Base-by-base conservation (phyloP, 768 basidiomycete species). In the Suillus alpinus region DNA sequence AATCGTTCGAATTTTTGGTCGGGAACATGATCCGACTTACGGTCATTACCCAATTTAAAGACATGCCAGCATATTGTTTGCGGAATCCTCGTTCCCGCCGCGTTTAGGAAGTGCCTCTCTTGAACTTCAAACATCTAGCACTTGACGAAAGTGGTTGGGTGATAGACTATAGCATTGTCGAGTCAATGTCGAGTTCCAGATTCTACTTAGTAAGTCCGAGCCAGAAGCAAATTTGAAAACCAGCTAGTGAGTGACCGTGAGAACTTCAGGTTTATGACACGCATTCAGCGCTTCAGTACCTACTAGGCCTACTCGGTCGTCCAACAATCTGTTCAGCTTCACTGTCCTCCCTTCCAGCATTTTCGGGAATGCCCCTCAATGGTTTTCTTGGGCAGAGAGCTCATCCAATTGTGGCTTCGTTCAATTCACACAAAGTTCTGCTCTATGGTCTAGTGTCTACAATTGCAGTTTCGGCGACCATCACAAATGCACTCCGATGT, bases 401-500 rank as follows among this genome's bases (percentile, higher is more conserved):
- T 32, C 83, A 83, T 58, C 79, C 79, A 3, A 56, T 87, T 36
- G 76, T 81, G 29, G 39, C 77, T 14, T 79, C 82, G 34, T 67
- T 90, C 43, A 83, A 81, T 66, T 77, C 85, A 14, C 86, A 89
- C 72, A 80, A 89, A 57, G 74, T 94, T 56, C 71, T 88, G 31
- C 70, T 92, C 49, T 97, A 98, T 69, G 78, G 81, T 36, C 59
- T 86, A 13, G 67, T 88, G 59, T 95, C 94, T 32, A 76, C 86
- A 52, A 64, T 85, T 31, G 85, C 92, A 0, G 86, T 95, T 43
- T 83, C 82, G 0, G 86, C 83, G 20, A 89, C 91, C 31, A 81
- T 98, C 62, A 75, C 82, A 53, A 92, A 90, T 74, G 94, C 94
- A 12, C 82, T 94, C 69, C 83, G 86, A 68, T 87, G 83, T 57